Evolutionary conservation across 805 yeast genomes (phyloP), one percentile per base, ranked within the genome.

Genomic region (Grigorovia jiainica): DNA sequence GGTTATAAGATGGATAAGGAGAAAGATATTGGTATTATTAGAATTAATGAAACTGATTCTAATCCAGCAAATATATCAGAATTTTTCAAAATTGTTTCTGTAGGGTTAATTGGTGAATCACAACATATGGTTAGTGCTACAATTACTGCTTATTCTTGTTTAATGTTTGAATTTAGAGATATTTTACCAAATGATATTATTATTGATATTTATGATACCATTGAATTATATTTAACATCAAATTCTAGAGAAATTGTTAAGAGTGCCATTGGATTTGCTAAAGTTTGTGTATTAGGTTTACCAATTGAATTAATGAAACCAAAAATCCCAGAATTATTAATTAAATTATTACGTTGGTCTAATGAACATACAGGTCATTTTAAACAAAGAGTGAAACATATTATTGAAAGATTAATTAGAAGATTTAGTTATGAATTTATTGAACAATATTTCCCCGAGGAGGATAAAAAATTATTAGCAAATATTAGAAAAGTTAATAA

Each of bases 111-210:
- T 30, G 96, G 96, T 43, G 80, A 83, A 49, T 75, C 92, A 24
- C 90, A 94, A 29, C 95, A 90, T 66, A 90, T 90, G 96, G 84
- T 92, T 25, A 85, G 95, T 55, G 97, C 97, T n/a, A 79, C 90
- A 2, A 79, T 92, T 52, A 87, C 95, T 6, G 94, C 96, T 0
- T 68, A 90, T 42, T 80, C 95, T 36, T 81, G 96, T 57, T 66
- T 90, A 36, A 71, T 92, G 32, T 90, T 79, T 63, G 97, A 92
- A 64, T 94, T 85, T 66, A 81, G 81, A 53, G 75, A 75, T 41
- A 66, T 69, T 30, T 69, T 92, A 47, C 75, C 78, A 10, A 53
- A 66, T 20, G 81, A 76, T 11, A 68, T 79, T 40, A 65, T 87
- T 34, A 58, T 75, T 48, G 97, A 92, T 57, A 68, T 92, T 34